Percentiles rank a stretch among this genome's conserved stretches.
Conservation (phyloP, 306 rosid species). For the Lablab purpureus region DNA sequence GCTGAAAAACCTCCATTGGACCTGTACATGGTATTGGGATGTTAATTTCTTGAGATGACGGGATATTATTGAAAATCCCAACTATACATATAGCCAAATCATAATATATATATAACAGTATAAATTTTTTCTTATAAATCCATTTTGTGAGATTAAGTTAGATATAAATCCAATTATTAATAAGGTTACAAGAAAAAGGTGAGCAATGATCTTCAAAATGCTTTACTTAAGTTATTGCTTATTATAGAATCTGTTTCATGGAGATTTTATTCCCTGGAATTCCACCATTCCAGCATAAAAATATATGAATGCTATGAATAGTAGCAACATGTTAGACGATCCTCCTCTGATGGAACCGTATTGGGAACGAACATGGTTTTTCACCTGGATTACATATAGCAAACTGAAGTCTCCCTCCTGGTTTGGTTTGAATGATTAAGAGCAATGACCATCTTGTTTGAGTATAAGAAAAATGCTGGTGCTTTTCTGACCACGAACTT, state of each 20-base stretch:
- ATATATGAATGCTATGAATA: slow-evolving; percentile 31
- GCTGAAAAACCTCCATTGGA: too few species aligned
- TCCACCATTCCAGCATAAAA: slow-evolving; percentile 19
- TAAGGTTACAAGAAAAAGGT: slow-evolving; percentile 9
- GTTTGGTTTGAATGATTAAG: slow-evolving; percentile 36
- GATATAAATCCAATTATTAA: too few species aligned
- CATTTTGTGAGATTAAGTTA: too few species aligned
- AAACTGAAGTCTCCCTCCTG: slow-evolving; percentile 27
- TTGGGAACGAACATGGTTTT: slow-evolving; percentile 47
- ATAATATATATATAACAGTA: too few species aligned
- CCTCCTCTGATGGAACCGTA: slow-evolving; percentile 24
- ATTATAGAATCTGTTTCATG: slow-evolving; percentile 47
- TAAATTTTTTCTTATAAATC: too few species aligned
- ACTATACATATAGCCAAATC: too few species aligned
- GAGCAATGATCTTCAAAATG: slow-evolving; percentile 28
- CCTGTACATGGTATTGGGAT: too few species aligned
- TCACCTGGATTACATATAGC: slow-evolving; percentile 26
- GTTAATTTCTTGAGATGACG: too few species aligned
- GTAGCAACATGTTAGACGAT: slow-evolving; percentile 34
- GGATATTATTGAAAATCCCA: too few species aligned
- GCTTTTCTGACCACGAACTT: slow-evolving; percentile 25
- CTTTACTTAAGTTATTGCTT: slow-evolving; percentile 38
- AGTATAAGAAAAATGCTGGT: slow-evolving; percentile 33
- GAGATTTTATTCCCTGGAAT: slow-evolving; percentile 40
- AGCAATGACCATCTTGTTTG: slow-evolving; percentile 6